These are phyloP conservation scores for Tolypocladium inflatum DNA, from an alignment of 2,329 filamentous ascomycete species.

Conservation along the genomic window DNA sequence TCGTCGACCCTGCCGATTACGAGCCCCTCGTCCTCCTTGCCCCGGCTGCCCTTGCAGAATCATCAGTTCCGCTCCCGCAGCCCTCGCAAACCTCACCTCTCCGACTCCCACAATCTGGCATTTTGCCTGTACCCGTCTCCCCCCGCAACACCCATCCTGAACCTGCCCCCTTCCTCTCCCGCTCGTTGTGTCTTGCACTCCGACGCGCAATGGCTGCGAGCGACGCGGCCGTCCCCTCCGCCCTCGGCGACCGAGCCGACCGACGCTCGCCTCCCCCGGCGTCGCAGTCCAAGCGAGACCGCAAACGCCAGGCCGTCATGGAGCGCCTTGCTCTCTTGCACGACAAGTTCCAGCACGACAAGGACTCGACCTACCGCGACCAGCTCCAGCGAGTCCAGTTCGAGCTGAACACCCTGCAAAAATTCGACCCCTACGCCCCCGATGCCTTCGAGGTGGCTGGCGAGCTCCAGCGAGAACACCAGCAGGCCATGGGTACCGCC, in stretches of 20 bases:
- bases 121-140: background rate
- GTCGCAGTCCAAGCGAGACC: slow-evolving; percentile 75
- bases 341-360: slow-evolving; percentile 68
- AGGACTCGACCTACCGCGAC: slow-evolving; percentile 76
- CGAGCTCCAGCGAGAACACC: slow-evolving; percentile 48
- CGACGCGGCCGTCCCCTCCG: slow-evolving; percentile 22
- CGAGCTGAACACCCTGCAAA: slow-evolving; percentile 77
- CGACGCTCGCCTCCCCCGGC: slow-evolving; percentile 25
- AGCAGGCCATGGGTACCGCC: slow-evolving; percentile 31
- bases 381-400: slow-evolving; percentile 88
- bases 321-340: slow-evolving; percentile 71
- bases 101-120: background rate
- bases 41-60: background rate
- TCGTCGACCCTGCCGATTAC: background rate
- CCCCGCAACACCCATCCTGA: background rate
- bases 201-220: slow-evolving; percentile 27
- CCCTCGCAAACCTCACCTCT: background rate
- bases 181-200: background rate
- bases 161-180: background rate
- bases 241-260: slow-evolving; percentile 22
- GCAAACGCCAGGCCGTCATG: slow-evolving; percentile 72
- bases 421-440: slow-evolving; percentile 70
- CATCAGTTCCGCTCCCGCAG: background rate
- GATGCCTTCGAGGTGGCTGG: slow-evolving; percentile 64
- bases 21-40: background rate